Evolutionary conservation across 2,329 filamentous ascomycete species (phyloP).

Genomic region (Phaeomoniella chlamydospora): DNA sequence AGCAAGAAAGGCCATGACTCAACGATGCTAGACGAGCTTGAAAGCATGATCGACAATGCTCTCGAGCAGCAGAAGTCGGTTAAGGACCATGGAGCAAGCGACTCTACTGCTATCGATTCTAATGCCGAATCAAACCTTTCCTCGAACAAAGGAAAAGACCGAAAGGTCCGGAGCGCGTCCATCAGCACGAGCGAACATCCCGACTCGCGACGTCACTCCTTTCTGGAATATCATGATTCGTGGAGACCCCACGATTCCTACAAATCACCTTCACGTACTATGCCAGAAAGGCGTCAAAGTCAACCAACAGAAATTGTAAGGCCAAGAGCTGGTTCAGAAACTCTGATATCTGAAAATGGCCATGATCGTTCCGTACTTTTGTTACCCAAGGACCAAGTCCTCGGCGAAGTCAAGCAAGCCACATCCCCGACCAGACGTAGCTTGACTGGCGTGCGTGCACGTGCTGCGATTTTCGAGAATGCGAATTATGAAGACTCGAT

Average conservation of each 20-base stretch:
- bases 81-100: background rate
- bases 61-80: conserved; percentile 5
- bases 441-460: background rate
- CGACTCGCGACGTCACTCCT: conserved; percentile 2
- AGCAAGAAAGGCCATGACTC: conserved; percentile 3
- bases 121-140: background rate
- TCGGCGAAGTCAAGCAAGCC: background rate
- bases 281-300: background rate
- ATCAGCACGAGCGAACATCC: background rate
- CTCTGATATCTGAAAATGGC: background rate
- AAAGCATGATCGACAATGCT: conserved; percentile 11
- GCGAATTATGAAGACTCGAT: background rate
- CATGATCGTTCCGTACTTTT: background rate
- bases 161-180: too few relatives aligned
- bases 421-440: background rate
- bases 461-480: background rate
- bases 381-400: background rate
- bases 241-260: background rate
- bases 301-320: background rate
- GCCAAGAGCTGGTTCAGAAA: background rate
- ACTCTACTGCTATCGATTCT: background rate
- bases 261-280: background rate
- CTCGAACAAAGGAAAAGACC: too few relatives aligned
- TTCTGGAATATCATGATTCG: background rate
- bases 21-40: conserved; percentile 10